Evolutionary conservation across 495 filamentous ascomycete genomes (phyloP).

Genomic region (Penicillium parvum): DNA sequence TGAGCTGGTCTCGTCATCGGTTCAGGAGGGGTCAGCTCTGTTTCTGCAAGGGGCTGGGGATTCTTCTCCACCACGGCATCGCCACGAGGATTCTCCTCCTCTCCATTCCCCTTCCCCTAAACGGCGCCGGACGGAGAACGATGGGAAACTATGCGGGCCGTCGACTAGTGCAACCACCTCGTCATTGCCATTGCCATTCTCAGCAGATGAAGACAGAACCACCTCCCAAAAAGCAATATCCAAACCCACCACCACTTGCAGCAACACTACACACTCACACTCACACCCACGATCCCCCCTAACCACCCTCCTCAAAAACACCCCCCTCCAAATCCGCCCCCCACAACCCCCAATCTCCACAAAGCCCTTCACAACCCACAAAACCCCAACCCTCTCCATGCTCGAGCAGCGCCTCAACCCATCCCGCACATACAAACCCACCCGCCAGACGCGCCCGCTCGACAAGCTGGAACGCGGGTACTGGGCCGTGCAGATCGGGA

Average conservation of each 20-base stretch:
- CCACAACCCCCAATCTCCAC: slow-evolving; percentile 41
- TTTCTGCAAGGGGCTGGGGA: too few species aligned
- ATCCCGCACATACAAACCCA: slow-evolving; percentile 47
- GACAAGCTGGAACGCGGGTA: slow-evolving; percentile 60
- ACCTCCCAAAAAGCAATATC: background rate
- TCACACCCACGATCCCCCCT: background rate
- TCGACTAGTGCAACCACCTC: too few species aligned
- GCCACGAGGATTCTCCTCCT: background rate
- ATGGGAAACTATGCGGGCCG: too few species aligned
- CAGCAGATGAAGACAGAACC: too few species aligned
- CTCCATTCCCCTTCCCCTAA: slow-evolving; percentile 18
- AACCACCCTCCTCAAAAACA: slow-evolving; percentile 1
- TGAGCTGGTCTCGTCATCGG: too few species aligned
- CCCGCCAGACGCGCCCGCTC: slow-evolving; percentile 44
- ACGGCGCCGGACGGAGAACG: slow-evolving; percentile 20
- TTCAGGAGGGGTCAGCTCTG: too few species aligned
- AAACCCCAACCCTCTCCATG: slow-evolving; percentile 53
- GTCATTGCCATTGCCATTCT: too few species aligned
- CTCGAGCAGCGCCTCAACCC: slow-evolving; percentile 50
- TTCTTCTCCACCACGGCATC: background rate
- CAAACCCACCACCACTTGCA: background rate
- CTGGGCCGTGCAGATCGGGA: slow-evolving; percentile 54
- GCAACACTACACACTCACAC: background rate
- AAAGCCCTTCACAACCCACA: slow-evolving; percentile 38
- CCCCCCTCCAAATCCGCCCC: slow-evolving; percentile 41